Conservation (phyloP, 345 rosid species). For the Kandelia obovata region DNA sequence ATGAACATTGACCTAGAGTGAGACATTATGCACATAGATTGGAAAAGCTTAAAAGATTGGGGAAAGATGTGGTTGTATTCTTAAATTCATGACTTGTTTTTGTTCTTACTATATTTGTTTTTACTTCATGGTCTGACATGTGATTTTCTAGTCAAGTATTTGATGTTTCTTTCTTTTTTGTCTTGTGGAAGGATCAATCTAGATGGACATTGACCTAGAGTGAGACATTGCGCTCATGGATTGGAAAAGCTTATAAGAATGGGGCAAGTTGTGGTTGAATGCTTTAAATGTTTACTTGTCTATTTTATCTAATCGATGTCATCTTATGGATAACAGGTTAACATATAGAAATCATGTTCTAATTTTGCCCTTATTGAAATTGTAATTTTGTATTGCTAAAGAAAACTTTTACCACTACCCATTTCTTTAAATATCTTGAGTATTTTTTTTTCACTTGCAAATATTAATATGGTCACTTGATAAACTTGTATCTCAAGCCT, state of each 20-base stretch:
- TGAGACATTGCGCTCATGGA: constrained; percentile 76
- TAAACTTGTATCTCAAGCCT: too few relatives aligned
- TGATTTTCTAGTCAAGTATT: constrained; percentile 8
- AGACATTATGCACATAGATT: constrained; percentile 78
- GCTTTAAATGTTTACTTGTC: neutral
- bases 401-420: too few relatives aligned
- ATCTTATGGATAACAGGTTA: neutral
- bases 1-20: constrained; percentile 71
- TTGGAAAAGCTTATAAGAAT: constrained; percentile 71
- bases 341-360: too few relatives aligned
- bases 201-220: constrained; percentile 73
- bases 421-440: too few relatives aligned
- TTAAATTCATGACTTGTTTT: neutral
- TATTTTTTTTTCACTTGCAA: too few relatives aligned
- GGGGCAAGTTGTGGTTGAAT: constrained; percentile 66
- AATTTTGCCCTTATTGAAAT: too few relatives aligned
- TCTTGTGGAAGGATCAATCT: constrained; percentile 56
- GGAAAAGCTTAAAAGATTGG: constrained; percentile 25
- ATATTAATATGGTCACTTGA: too few relatives aligned
- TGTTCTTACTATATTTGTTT: neutral
- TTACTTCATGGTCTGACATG: neutral
- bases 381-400: too few relatives aligned
- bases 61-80: too few relatives aligned
- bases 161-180: constrained; percentile 14
- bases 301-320: neutral